phyloP scores from a whole-genome alignment of 345 rosid genomes.

The Chamaenerion angustifolium region DNA sequence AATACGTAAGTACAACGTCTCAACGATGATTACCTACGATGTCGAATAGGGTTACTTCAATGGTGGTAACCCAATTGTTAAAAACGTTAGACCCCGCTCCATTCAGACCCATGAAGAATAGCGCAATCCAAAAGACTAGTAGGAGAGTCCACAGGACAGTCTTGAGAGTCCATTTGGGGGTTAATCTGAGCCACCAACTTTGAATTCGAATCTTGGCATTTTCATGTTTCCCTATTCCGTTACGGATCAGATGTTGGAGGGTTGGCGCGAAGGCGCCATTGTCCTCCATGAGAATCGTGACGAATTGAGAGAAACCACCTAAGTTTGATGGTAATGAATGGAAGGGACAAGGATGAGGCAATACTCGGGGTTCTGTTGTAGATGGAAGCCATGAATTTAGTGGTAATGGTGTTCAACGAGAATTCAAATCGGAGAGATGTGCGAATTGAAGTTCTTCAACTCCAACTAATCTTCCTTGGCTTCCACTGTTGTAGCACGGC shows the following conservation, averaged over 20 bases:
- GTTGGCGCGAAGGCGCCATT: background rate
- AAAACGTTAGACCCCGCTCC: constrained; percentile 1
- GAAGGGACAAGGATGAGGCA: background rate
- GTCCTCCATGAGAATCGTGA: too few species aligned
- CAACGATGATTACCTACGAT: constrained; percentile 7
- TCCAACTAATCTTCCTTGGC: too few species aligned
- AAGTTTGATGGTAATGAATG: background rate
- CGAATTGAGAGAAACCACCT: too few species aligned
- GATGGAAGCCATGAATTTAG: too few species aligned
- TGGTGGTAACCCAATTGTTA: constrained; percentile 3
- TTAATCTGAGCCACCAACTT: background rate
- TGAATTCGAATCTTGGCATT: background rate
- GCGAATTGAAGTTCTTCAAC: too few species aligned
- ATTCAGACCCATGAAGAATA: constrained; percentile 12
- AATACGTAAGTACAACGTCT: background rate
- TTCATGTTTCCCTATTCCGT: background rate
- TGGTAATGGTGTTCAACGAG: too few species aligned
- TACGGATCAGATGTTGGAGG: constrained; percentile 1
- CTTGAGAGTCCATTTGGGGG: constrained; percentile 15
- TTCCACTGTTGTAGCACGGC: too few species aligned
- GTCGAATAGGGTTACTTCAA: constrained; percentile 11
- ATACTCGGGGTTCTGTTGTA: too few species aligned
- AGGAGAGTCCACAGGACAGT: constrained; percentile 8
- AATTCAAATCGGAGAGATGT: too few species aligned
- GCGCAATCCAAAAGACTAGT: constrained; percentile 15